Conservation (phyloP, 805 yeast genomes). For the Wickerhamomyces silvicola region DNA sequence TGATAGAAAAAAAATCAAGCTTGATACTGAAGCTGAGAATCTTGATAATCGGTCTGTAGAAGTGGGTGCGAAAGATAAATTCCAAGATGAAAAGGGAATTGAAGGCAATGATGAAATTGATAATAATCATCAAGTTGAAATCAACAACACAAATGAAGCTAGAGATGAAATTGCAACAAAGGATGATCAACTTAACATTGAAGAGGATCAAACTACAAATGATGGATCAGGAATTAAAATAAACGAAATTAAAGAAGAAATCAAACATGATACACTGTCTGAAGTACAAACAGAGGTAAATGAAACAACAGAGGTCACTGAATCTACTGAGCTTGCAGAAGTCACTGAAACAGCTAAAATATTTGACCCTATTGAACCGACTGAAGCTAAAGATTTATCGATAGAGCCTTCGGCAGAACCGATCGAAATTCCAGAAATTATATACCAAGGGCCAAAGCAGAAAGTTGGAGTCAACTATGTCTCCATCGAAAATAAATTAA, state of each 20-base stretch:
- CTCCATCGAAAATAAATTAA: constrained; percentile 36
- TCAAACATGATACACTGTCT: background rate
- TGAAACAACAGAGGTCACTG: constrained; percentile 6
- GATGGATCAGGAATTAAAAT: too few species aligned
- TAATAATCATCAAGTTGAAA: background rate
- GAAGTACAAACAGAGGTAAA: too few species aligned
- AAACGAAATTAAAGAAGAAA: too few species aligned
- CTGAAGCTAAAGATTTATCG: constrained; percentile 2
- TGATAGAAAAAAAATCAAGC: background rate
- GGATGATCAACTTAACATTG: background rate
- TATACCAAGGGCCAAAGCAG: constrained; percentile 66
- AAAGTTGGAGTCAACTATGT: constrained; percentile 50
- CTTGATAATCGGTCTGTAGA: too few species aligned
- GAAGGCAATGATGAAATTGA: background rate
- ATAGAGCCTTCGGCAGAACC: constrained; percentile 4
- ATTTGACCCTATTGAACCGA: too few species aligned
- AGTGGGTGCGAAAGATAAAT: too few species aligned
- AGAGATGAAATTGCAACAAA: background rate
- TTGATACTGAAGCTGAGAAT: constrained; percentile 4
- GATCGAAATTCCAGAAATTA: constrained; percentile 15
- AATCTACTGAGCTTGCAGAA: background rate
- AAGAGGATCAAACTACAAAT: background rate
- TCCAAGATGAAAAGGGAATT: background rate
- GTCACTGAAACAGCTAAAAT: background rate
- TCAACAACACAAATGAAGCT: background rate